These are phyloP conservation scores for Ceratobasidium sp. DNA, from an alignment of 1,284 basidiomycete species.

Conservation along the genomic window DNA sequence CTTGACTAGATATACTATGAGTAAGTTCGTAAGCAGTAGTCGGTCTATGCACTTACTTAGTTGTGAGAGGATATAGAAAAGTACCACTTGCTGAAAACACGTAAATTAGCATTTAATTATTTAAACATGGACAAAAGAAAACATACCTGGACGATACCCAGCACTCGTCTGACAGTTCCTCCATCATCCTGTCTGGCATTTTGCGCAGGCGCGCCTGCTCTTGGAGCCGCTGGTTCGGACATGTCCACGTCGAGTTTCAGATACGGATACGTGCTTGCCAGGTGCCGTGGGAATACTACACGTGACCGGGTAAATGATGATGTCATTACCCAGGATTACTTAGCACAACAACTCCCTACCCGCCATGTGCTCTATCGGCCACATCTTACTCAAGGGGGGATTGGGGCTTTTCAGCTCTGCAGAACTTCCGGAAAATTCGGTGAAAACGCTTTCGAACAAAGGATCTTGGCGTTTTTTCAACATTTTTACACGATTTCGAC, in stretches of 20 bases:
- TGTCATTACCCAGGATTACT: background rate
- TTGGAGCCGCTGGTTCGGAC: conserved; percentile 30
- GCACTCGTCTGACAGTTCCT: conserved; percentile 47
- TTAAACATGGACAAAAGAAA: conserved; percentile 38
- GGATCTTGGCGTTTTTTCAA: too few species aligned
- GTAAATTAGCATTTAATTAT: conserved; percentile 61
- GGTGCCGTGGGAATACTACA: background rate
- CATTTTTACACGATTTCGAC: too few species aligned
- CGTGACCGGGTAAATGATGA: conserved; percentile 2
- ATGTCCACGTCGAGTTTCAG: conserved; percentile 38
- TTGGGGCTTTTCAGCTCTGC: too few species aligned
- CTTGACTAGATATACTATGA: conserved; percentile 16
- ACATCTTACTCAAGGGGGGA: too few species aligned
- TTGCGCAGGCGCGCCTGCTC: conserved; percentile 13
- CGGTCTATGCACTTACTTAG: conserved; percentile 14
- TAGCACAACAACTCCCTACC: background rate
- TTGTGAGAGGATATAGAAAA: conserved; percentile 43
- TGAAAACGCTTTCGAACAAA: too few species aligned
- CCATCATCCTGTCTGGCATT: conserved; percentile 6
- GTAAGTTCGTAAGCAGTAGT: background rate
- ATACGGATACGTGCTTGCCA: conserved; percentile 11
- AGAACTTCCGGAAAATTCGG: too few species aligned
- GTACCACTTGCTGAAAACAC: conserved; percentile 65
- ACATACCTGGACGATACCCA: conserved; percentile 67
- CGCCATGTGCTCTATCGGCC: conserved; percentile 26